Evolutionary conservation across 2,329 filamentous ascomycete species (phyloP).

Genomic region (Ophiocordyceps camponoti-leonardi): DNA sequence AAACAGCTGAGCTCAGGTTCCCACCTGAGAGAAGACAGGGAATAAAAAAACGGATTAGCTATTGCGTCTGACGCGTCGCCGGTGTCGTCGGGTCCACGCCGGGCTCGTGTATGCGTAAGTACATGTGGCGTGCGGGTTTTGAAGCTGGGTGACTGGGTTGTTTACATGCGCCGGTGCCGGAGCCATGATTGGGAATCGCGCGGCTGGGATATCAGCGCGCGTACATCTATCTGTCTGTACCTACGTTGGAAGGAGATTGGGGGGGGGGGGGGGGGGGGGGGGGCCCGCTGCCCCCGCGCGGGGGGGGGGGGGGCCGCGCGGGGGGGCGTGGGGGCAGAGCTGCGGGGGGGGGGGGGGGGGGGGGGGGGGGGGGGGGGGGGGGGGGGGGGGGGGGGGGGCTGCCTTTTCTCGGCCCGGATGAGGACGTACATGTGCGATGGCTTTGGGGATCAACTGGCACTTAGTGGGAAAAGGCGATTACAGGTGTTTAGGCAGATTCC

Average conservation of each 20-base stretch:
- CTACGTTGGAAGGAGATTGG: too few species aligned
- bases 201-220: neutral
- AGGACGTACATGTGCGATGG: neutral
- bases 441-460: neutral
- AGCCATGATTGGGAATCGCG: neutral
- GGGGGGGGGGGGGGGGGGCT: too few species aligned
- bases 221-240: too few species aligned
- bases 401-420: too few species aligned
- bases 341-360: too few species aligned
- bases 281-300: too few species aligned
- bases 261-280: too few species aligned
- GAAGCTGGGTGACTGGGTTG: too few species aligned
- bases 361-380: too few species aligned
- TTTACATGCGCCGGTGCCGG: neutral
- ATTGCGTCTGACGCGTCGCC: neutral
- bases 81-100: neutral
- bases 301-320: too few species aligned
- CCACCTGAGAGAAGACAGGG: neutral
- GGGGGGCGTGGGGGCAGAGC: too few species aligned
- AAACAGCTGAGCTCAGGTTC: constrained; percentile 1
- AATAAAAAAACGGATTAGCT: neutral
- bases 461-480: neutral
- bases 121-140: too few species aligned
- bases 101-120: neutral
- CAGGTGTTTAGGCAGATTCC: neutral